These are phyloP conservation scores for Buxus sempervirens DNA, from an alignment of 164 flowering plant species.

Conservation along the genomic window DNA sequence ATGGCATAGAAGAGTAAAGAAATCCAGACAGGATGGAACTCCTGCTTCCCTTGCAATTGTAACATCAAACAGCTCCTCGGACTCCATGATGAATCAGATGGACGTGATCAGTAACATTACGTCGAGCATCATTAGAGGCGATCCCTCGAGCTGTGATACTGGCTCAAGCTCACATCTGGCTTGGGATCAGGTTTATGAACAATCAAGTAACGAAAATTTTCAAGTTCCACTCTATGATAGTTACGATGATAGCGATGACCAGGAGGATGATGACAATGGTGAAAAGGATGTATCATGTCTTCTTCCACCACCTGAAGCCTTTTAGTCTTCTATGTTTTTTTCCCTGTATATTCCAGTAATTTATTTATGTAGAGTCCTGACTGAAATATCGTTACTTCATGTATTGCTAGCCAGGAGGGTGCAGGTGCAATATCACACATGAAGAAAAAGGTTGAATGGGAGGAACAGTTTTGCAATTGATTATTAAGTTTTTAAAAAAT, in stretches of 20 bases:
- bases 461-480: no score
- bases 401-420: no score
- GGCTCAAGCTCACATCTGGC: slow-evolving; percentile 2
- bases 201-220: slow-evolving; percentile 5
- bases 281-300: slow-evolving; percentile 9
- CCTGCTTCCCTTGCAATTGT: slow-evolving; percentile 15
- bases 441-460: no score
- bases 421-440: no score
- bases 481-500: no score
- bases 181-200: slow-evolving; percentile 9
- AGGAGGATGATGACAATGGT: neutral
- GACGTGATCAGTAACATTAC: slow-evolving; percentile 1
- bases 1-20: slow-evolving; percentile 59
- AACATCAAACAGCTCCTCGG: slow-evolving; percentile 30
- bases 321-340: neutral
- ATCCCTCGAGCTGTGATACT: neutral
- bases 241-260: neutral
- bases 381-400: no score
- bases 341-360: no score
- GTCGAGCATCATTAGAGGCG: slow-evolving; percentile 6
- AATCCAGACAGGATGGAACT: slow-evolving; percentile 17
- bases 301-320: neutral
- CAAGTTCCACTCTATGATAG: slow-evolving; percentile 3
- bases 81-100: slow-evolving; percentile 21
- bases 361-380: no score